These are phyloP conservation scores for Blastocladiella emersonii DNA, from an alignment of 371 early-diverging fungal species.

Conservation along the genomic window DNA sequence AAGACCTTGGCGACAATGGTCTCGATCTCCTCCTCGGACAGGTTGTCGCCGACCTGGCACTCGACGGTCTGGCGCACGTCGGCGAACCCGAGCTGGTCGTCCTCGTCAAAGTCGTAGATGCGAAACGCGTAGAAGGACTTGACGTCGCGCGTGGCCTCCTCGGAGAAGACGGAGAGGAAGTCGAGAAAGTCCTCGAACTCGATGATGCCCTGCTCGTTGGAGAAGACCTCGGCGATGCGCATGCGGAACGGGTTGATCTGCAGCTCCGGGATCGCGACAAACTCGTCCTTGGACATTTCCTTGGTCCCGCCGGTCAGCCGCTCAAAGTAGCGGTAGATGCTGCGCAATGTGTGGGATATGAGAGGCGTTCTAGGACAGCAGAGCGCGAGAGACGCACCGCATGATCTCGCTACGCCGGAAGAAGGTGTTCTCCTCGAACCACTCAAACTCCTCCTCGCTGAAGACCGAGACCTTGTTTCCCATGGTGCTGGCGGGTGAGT, in stretches of 20 bases:
- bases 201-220: constrained; percentile 5
- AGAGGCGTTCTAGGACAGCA: not conserved
- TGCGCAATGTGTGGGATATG: not conserved
- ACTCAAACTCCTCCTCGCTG: constrained; percentile 2
- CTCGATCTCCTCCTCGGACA: constrained; percentile 7
- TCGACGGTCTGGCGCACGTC: constrained; percentile 6
- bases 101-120: constrained; percentile 10
- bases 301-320: not conserved
- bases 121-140: constrained; percentile 5
- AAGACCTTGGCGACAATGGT: constrained; percentile 5
- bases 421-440: constrained; percentile 5
- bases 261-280: constrained; percentile 6
- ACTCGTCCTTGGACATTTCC: constrained; percentile 4
- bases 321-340: not conserved
- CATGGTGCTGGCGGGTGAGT: too few species aligned
- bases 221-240: constrained; percentile 9
- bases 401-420: not conserved
- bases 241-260: constrained; percentile 6
- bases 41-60: constrained; percentile 1
- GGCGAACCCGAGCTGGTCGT: constrained; percentile 5
- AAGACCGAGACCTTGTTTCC: not conserved
- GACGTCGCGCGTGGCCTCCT: constrained; percentile 10
- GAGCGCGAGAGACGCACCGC: not conserved
- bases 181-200: constrained; percentile 10
- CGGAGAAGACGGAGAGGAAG: constrained; percentile 9